Base-by-base conservation (phyloP, 2,329 filamentous ascomycete genomes). In the Colletotrichum camelliae region DNA sequence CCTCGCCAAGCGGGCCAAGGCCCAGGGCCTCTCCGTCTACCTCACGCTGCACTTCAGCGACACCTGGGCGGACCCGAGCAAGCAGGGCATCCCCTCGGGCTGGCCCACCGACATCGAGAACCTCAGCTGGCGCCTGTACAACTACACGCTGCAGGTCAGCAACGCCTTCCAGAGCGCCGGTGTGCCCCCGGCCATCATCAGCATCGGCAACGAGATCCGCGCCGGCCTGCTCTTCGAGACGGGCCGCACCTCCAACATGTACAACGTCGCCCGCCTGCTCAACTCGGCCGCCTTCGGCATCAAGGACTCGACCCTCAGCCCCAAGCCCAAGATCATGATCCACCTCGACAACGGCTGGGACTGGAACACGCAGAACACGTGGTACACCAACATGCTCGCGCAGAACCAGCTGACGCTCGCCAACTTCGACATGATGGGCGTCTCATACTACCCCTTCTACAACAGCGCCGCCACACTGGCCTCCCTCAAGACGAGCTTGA, bases 271-370 rank as follows among this genome's bases (percentile, higher is more conserved):
- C 0, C 84, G 85, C 1, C 86, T 95, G 27, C 88, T 95, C 10
- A 90, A 93, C 80, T 92, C 91, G 8, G 93, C 91, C 0, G 87
- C 91, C 0, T 89, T 87, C 73, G 94, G 91, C 4, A 88, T 95
- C 80, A 93, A 92, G 79, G 91, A 93, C 79, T 93, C 91, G 6
- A 85, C 83, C 4, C 84, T 94, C 31, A 82, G 82, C 55, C 86
- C 89, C 0, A 88, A 89, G 77, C 92, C 93, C 2, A 90, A 92
- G 81, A 94, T 95, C 82, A 92, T 95, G 91, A 90, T 95, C 55
- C 94, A 95, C 80, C 87, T 95, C 5, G 93, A 95, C 82, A 93
- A 94, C 80, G 93, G 93, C n/a, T 95, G 93, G 92, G 89, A 93
- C 77, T 94, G 91, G 91, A 86, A 84, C 5, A 89, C 89, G 4